Base-by-base conservation (phyloP, 2,329 filamentous ascomycete species). In the Chaetomium sp. region DNA sequence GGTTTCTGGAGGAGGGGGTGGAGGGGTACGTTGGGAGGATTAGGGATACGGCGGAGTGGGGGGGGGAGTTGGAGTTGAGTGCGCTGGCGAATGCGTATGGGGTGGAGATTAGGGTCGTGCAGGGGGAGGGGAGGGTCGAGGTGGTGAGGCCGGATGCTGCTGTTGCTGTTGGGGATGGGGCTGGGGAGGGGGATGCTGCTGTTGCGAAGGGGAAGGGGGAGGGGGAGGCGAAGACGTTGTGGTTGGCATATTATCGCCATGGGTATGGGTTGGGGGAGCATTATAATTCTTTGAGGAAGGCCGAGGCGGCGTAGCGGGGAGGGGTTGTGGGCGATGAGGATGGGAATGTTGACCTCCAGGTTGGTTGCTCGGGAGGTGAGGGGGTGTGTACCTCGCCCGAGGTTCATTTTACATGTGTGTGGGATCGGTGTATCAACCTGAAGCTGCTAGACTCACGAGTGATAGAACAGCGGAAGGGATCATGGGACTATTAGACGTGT, bases 231-330 rank as follows among this genome's bases (percentile, higher is more conserved):
- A 85, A 85, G 71, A 86, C 85, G 70, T 83, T 96, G 58, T 98
- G 95, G 94, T 77, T 99, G 77, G 94, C 93, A 42, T 99, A 98
- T 77, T 98, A 98, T 78, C 85, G 91, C 72, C 93, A 97, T 79
- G 92, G 91, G 57, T 98, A 96, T 76, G 94, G 94, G 1, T 80
- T 99, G 57, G 95, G 95, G 13, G 95, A 98, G 80, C 95, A 99
- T 79, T 99, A 99, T 78, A 99, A 99, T 75, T 96, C 93, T 60
- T 78, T 99, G 75, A 78, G 86, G 70, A 70, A 62, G 65, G 53
- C 29, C 45, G 55, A 19, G 33, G 29, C 21, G 27, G 27, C 27
- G 27, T 29, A 51, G 2, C 12, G 25, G 7, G n/a, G 19, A 49
- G 31, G 9, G 38, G 49, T n/a, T 16, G 29, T 23, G 42, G 42